Evolutionary conservation across 768 basidiomycete species (phyloP).

Genomic region (Sporobolomyces pararoseus): DNA sequence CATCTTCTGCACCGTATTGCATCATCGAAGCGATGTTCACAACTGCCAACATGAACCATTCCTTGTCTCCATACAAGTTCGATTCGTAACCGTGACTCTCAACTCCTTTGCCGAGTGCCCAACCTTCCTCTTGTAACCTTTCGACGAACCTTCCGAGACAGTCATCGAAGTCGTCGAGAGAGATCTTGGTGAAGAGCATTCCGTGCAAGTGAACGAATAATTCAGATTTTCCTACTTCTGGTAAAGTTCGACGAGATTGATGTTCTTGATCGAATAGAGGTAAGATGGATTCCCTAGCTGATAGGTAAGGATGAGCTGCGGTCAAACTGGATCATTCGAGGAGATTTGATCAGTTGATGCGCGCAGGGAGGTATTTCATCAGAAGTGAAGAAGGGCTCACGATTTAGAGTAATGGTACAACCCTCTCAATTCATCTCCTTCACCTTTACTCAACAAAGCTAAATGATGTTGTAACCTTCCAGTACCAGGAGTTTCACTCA

Average conservation of each 20-base stretch:
- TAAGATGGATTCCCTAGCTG: slow-evolving; percentile 82
- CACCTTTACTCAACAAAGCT: slow-evolving; percentile 74
- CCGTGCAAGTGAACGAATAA: slow-evolving; percentile 90
- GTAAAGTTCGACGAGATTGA: slow-evolving; percentile 67
- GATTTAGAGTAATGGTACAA: slow-evolving; percentile 95
- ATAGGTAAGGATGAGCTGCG: slow-evolving; percentile 79
- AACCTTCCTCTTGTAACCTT: slow-evolving; percentile 47
- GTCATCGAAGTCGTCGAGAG: slow-evolving; percentile 82
- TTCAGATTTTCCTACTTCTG: slow-evolving; percentile 67
- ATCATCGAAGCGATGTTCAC: slow-evolving; percentile 75
- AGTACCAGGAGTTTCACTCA: slow-evolving; percentile 84
- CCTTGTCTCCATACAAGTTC: slow-evolving; percentile 54
- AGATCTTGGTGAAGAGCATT: slow-evolving; percentile 93
- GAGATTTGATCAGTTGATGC: neutral
- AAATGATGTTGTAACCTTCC: slow-evolving; percentile 93
- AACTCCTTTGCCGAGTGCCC: slow-evolving; percentile 12
- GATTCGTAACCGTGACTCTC: neutral
- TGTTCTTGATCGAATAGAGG: slow-evolving; percentile 77
- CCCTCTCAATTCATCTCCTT: slow-evolving; percentile 74
- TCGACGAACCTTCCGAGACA: slow-evolving; percentile 81
- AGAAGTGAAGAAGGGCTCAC: slow-evolving; percentile 53
- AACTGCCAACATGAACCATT: slow-evolving; percentile 96
- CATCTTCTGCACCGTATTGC: slow-evolving; percentile 77
- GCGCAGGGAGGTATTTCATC: neutral
- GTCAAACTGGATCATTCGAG: too few relatives aligned